Conservation (phyloP, 371 early-diverging fungal species). For the Zychaea mexicana region DNA sequence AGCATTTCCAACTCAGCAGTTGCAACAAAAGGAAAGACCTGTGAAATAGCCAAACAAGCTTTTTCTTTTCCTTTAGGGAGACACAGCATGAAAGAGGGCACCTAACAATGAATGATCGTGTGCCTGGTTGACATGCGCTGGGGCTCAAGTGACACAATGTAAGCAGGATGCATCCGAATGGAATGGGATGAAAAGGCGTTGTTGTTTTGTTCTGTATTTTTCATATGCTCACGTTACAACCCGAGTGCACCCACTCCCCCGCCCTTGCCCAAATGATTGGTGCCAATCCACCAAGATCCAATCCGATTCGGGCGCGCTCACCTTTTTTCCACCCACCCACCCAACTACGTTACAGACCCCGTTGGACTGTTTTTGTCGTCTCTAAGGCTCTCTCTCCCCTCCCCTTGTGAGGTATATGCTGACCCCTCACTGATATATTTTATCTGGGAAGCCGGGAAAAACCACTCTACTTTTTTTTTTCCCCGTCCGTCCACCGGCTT, state of each 20-base stretch:
- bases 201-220: background rate
- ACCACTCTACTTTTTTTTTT: background rate
- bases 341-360: too few species aligned
- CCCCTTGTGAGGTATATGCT: background rate
- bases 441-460: slow-evolving; percentile 3
- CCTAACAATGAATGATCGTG: too few species aligned
- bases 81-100: slow-evolving; percentile 7
- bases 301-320: background rate
- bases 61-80: too few species aligned
- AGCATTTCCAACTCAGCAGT: background rate
- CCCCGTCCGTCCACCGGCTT: background rate
- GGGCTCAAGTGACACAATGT: slow-evolving; percentile 5
- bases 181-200: background rate
- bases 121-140: background rate
- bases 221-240: slow-evolving; percentile 4
- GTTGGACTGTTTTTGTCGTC: too few species aligned
- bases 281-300: background rate
- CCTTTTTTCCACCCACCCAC: too few species aligned
- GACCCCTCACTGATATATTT: background rate
- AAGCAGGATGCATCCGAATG: too few species aligned
- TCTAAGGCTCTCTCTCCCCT: background rate
- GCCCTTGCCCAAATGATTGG: background rate
- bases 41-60: too few species aligned
- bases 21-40: background rate
- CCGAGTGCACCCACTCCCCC: background rate